Evolutionary conservation across 192 early-diverging fungal species (phyloP), one percentile per base, ranked within the genome.

Genomic region (Backusella sp.): DNA sequence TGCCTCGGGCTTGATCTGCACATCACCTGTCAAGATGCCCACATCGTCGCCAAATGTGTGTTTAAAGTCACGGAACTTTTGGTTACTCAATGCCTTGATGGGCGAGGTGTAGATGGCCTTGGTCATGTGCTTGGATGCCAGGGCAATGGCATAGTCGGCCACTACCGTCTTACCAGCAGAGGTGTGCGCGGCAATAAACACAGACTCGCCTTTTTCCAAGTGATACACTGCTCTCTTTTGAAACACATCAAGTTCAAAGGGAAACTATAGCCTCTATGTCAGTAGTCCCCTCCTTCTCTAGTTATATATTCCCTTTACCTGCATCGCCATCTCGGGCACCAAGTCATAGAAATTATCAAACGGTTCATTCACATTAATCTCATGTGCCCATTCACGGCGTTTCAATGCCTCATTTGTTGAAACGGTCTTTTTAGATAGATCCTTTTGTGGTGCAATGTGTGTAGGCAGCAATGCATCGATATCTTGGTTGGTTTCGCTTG

Each of bases 111-210:
- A 99, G 73, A 99, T 96, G 42, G 96, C 91, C 39, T 92, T 90
- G 26, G 96, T 98, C 95, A 97, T 96, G 76, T 99, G 96, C 82
- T 96, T 94, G 80, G 91, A 87, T 28, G 95, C 93, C 66, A 98
- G 82, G 0, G 96, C 95, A 73, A 99, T 96, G 1, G 98, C 98
- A 79, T 99, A 98, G 84, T 99, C 98, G 2, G 98, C 98, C 39
- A 99, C 96, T 4, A 95, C 97, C 0, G 98, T 99, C 84, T 99
- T 99, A 68, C 98, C 98, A 2, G 98, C 97, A 39, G 95, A 97
- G 1, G 98, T 99, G 74, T 99, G 98, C 1, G 98, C 98, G 0
- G 98, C 98, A 14, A 99, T 92, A 86, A 99, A 99, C 19, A 99
- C 97, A 28, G 91, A 95, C 68, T 98, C 96, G 21, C 95, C 95